phyloP scores from a whole-genome alignment of 352 stramenopile species.

The Phytophthora tentaculata region DNA sequence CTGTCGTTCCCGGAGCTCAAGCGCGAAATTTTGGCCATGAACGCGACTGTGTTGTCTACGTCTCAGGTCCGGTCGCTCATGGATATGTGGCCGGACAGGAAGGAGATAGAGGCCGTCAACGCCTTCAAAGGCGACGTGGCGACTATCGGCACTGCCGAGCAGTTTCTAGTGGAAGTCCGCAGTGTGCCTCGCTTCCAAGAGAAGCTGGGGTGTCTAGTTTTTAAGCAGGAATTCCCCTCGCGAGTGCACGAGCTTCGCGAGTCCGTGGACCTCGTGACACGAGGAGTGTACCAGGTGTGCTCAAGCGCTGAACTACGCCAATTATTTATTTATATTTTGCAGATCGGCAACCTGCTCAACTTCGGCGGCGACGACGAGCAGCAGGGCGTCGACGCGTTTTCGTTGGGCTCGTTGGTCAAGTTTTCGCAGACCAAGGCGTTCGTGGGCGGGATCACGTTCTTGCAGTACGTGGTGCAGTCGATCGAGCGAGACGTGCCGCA shows the following conservation, averaged over 20 bases:
- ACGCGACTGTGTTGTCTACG: constrained; percentile 74
- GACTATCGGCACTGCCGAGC: constrained; percentile 69
- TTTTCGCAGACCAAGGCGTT: constrained; percentile 90
- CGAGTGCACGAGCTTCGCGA: constrained; percentile 78
- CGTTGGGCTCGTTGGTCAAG: constrained; percentile 80
- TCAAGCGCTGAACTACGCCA: constrained; percentile 72
- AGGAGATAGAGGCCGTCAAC: constrained; percentile 74
- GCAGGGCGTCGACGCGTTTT: constrained; percentile 65
- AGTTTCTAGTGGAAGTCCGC: constrained; percentile 79
- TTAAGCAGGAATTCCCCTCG: constrained; percentile 86
- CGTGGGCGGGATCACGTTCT: constrained; percentile 78
- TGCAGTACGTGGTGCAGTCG: constrained; percentile 88
- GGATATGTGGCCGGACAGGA: constrained; percentile 85
- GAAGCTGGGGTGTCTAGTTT: constrained; percentile 77
- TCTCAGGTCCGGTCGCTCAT: constrained; percentile 83
- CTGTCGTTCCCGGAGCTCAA: constrained; percentile 73
- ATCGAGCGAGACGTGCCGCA: constrained; percentile 83
- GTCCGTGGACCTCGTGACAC: constrained; percentile 80
- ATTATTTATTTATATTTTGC: constrained; percentile 89
- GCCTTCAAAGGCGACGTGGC: constrained; percentile 70
- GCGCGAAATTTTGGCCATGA: constrained; percentile 77
- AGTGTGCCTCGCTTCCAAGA: constrained; percentile 75
- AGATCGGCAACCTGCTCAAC: constrained; percentile 80
- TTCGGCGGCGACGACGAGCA: constrained; percentile 65
- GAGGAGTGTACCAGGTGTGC: constrained; percentile 81